A percentile compares a stretch with the other conserved stretches of the same genome.
phyloP scores from a whole-genome alignment of 148 eudicot genomes.

The Vaccinium corymbosum region DNA sequence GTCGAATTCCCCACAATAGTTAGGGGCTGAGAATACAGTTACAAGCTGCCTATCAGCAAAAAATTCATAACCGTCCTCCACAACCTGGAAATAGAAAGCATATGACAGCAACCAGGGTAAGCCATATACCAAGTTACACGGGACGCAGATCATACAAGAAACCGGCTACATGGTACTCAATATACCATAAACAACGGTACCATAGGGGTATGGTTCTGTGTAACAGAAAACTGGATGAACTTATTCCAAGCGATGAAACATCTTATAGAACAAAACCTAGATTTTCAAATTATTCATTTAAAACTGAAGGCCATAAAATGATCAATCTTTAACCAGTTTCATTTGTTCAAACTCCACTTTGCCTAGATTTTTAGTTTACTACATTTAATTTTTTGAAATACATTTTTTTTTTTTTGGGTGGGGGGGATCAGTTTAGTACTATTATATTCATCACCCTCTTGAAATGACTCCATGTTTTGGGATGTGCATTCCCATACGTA shows the following conservation, averaged over 20 bases:
- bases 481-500: background rate
- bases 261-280: background rate
- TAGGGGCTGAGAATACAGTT: conserved; percentile 18
- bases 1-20: conserved; percentile 26
- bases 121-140: background rate
- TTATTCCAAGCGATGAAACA: background rate
- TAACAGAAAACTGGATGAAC: background rate
- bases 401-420: background rate
- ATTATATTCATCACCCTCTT: background rate
- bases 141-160: background rate
- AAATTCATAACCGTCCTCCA: conserved; percentile 28
- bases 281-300: background rate
- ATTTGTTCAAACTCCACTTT: background rate
- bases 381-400: background rate
- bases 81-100: conserved; percentile 19
- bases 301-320: background rate
- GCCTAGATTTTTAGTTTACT: background rate
- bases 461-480: background rate
- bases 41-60: conserved; percentile 30
- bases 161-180: background rate
- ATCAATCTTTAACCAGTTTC: background rate
- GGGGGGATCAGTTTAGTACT: background rate
- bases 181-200: background rate
- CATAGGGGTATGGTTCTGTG: background rate
- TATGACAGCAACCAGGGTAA: background rate